Evolutionary conservation across 2,329 filamentous ascomycete genomes (phyloP), one percentile per base, ranked within the genome.

Genomic region (Tolypocladium tropicale): DNA sequence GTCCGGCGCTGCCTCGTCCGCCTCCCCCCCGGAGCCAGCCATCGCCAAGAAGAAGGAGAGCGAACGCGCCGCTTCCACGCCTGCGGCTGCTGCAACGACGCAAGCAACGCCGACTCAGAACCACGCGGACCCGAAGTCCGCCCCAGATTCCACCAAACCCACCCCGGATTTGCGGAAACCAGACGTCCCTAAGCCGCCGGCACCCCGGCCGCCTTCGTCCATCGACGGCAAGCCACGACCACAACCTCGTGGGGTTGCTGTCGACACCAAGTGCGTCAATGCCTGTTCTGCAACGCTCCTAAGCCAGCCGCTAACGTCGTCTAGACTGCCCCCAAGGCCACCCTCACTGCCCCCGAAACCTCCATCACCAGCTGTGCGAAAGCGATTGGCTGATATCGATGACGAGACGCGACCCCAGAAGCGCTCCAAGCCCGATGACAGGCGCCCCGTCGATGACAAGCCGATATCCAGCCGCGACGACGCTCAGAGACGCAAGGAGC

Each of bases 401-500:
- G 76, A 78, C 30, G 70, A 73, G 34, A 57, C 63, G 28, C 73
- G 77, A 55, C 70, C 74, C 2, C 70, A 69, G 54, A 83, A 82
- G 65, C 74, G 78, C 56, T 65, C 68, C 28, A 76, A 70, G 56
- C 66, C 74, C 23, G 78, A 79, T 28, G 56, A 64, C 16, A 58
- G 62, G 55, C 69, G 67, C 43, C 58, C 61, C 25, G 53, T 57
- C 41, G 72, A 73, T 41, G 70, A 72, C 14, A 64, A 67, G 53
- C 61, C 62, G 59, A 61, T 61, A 30, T 58, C 64, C 52, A 54
- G 53, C 11, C 68, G 70, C 59, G 71, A 74, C 52, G 71, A 72
- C 25, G 61, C 60, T 33, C 63, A 60, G 23, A 67, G 66, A 41
- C 67, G 65, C 58, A 69, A 66, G 57, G 70, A 73, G 57, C 63